Evolutionary conservation across 805 yeast genomes (phyloP).

Genomic region (Saturnispora quitensis): DNA sequence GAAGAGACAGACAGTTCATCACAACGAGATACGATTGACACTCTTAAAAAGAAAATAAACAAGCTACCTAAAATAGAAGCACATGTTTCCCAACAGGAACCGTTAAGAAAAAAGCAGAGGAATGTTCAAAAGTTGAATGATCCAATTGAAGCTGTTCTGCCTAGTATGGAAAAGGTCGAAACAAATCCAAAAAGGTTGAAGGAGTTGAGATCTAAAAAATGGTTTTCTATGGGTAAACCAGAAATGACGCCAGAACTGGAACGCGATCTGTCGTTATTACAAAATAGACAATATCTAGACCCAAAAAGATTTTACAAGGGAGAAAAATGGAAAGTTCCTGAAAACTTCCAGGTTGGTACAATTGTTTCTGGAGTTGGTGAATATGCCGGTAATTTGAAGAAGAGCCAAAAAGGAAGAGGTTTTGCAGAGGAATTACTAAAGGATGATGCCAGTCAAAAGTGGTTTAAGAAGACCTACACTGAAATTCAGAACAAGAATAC

Average conservation of each 20-base stretch:
- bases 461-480: constrained; percentile 74
- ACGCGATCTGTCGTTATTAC: constrained; percentile 68
- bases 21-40: constrained; percentile 17
- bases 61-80: constrained; percentile 32
- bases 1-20: neutral
- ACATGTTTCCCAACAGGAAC: constrained; percentile 6
- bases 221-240: constrained; percentile 76
- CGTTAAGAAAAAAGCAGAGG: constrained; percentile 10
- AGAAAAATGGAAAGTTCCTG: constrained; percentile 60
- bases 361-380: constrained; percentile 77
- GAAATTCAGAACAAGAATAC: constrained; percentile 62
- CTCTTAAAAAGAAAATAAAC: constrained; percentile 23
- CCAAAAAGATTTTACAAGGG: constrained; percentile 94
- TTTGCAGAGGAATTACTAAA: constrained; percentile 76
- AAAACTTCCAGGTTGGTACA: constrained; percentile 79
- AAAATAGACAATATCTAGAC: constrained; percentile 85
- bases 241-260: constrained; percentile 64
- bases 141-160: constrained; percentile 29
- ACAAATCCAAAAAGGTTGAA: constrained; percentile 14
- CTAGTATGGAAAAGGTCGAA: constrained; percentile 8
- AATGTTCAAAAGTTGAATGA: constrained; percentile 34
- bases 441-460: constrained; percentile 58
- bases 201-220: constrained; percentile 43
- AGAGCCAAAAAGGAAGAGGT: constrained; percentile 66
- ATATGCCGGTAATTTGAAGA: constrained; percentile 58